Evolutionary conservation across 2,329 filamentous ascomycete genomes (phyloP).

Genomic region (Cladosporium cucumerinum): DNA sequence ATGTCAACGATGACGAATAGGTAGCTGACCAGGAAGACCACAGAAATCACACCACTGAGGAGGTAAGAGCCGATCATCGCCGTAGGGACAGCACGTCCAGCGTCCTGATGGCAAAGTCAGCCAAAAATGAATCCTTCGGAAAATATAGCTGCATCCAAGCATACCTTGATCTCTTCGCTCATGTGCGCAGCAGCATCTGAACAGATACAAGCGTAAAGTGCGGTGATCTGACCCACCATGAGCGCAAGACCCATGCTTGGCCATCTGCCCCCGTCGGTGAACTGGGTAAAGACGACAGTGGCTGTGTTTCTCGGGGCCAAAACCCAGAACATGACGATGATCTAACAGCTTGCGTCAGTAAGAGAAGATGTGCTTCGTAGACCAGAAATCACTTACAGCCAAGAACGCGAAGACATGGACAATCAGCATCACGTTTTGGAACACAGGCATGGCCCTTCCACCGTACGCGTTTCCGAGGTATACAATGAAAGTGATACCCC

Average conservation of each 20-base stretch:
- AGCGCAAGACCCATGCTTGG: slow-evolving; percentile 28
- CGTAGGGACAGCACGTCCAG: slow-evolving; percentile 19
- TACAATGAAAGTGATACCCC: slow-evolving; percentile 44
- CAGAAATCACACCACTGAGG: slow-evolving; percentile 18
- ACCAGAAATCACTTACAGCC: slow-evolving; percentile 29
- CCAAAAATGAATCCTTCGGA: neutral
- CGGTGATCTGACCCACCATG: slow-evolving; percentile 35
- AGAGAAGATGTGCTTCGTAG: neutral
- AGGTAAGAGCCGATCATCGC: slow-evolving; percentile 19
- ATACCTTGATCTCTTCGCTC: slow-evolving; percentile 32
- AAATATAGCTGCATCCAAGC: neutral
- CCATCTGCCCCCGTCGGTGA: slow-evolving; percentile 41
- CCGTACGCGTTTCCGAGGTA: slow-evolving; percentile 42
- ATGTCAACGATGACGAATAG: slow-evolving; percentile 32
- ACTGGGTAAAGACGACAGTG: slow-evolving; percentile 36
- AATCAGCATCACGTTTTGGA: slow-evolving; percentile 39
- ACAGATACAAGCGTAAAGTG: slow-evolving; percentile 27
- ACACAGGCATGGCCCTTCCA: slow-evolving; percentile 34
- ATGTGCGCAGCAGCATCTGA: slow-evolving; percentile 33
- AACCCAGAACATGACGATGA: slow-evolving; percentile 39
- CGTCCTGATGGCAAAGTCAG: slow-evolving; percentile 12
- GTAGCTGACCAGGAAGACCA: slow-evolving; percentile 24
- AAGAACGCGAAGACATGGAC: slow-evolving; percentile 40
- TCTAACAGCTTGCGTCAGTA: neutral
- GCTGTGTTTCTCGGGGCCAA: slow-evolving; percentile 27